phyloP scores from a whole-genome alignment of 495 filamentous ascomycete genomes.

The Podospora sp. region DNA sequence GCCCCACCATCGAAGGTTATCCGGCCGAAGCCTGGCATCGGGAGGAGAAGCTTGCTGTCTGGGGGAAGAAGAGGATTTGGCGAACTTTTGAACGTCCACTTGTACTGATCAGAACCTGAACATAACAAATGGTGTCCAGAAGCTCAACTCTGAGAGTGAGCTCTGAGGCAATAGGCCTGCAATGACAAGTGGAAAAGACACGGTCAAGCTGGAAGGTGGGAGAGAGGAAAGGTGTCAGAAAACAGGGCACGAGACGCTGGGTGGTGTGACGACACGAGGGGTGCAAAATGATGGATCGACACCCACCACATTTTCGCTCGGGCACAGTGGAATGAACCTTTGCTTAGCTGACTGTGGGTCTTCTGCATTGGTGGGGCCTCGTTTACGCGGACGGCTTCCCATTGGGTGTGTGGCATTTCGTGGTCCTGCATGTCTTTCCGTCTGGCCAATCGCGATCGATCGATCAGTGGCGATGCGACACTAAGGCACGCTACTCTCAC shows the following conservation, averaged over 20 bases:
- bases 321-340: background rate
- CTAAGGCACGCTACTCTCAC: conserved; percentile 12
- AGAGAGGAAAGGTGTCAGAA: background rate
- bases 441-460: too few species aligned
- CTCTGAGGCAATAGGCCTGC: background rate
- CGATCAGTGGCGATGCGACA: conserved; percentile 30
- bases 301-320: conserved; percentile 8
- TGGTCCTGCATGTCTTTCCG: too few species aligned
- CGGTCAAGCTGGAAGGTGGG: background rate
- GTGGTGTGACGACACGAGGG: conserved; percentile 20
- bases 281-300: conserved; percentile 15
- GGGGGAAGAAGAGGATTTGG: background rate
- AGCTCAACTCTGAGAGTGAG: background rate
- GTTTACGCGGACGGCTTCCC: background rate
- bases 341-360: conserved; percentile 17
- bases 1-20: background rate
- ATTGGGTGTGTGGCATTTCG: conserved; percentile 13
- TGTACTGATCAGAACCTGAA: too few species aligned
- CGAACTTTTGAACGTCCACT: background rate
- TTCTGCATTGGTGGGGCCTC: background rate
- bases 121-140: background rate
- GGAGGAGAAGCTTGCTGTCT: background rate
- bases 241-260: conserved; percentile 8
- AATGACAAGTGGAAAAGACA: background rate
- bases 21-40: background rate